Conservation (phyloP, 2,329 filamentous ascomycete genomes). For the Pseudogymnoascus sp. region DNA sequence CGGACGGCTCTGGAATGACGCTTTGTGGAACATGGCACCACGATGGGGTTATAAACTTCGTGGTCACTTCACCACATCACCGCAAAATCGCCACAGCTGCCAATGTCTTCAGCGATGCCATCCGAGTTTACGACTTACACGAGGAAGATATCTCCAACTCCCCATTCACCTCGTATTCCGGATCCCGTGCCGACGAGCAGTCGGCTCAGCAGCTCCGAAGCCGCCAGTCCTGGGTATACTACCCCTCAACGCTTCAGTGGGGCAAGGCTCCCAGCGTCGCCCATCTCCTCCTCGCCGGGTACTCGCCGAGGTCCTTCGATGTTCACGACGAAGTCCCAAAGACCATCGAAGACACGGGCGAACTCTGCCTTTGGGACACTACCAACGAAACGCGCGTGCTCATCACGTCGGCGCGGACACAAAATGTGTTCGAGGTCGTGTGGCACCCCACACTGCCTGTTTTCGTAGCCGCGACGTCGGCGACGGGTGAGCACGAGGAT, state of each 20-base stretch:
- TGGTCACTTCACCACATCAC: constrained; percentile 39
- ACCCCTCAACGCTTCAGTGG: constrained; percentile 56
- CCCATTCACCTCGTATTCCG: constrained; percentile 24
- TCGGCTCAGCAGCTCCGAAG: constrained; percentile 17
- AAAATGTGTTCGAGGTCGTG: constrained; percentile 55
- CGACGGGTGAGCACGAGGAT: constrained; percentile 37
- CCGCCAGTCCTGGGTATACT: constrained; percentile 48
- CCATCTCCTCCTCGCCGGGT: constrained; percentile 51
- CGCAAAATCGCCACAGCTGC: constrained; percentile 50
- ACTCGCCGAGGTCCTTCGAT: constrained; percentile 48
- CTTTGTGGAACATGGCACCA: constrained; percentile 46
- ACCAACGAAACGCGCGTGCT: constrained; percentile 32
- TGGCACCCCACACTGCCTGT: constrained; percentile 49
- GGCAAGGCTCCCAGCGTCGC: constrained; percentile 37
- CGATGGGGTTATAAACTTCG: constrained; percentile 53
- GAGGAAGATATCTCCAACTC: constrained; percentile 30
- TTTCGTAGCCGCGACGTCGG: constrained; percentile 51
- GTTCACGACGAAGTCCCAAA: constrained; percentile 50
- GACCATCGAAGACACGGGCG: constrained; percentile 48
- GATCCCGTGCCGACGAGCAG: constrained; percentile 21
- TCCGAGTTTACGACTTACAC: constrained; percentile 46
- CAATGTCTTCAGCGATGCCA: constrained; percentile 44
- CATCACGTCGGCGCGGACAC: constrained; percentile 42
- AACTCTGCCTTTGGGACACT: constrained; percentile 52
- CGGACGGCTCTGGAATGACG: constrained; percentile 35